Evolutionary conservation across 129 eudicot species (phyloP).

Genomic region (Escallonia herrerae): DNA sequence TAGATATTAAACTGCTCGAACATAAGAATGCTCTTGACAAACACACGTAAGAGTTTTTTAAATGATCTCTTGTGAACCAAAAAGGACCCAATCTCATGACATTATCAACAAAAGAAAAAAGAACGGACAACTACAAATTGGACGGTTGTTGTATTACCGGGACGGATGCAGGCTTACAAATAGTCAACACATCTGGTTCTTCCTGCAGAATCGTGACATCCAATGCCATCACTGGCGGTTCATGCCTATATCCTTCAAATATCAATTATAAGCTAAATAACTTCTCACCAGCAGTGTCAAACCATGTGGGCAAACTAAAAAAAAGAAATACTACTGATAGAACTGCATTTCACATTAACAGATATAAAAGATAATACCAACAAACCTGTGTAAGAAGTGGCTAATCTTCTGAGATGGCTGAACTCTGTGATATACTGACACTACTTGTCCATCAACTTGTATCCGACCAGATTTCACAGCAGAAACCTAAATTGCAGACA

Average conservation of each 20-base stretch:
- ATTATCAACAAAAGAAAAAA: too few species aligned
- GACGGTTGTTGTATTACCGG: constrained; percentile 54
- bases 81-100: too few species aligned
- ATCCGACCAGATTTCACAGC: constrained; percentile 93
- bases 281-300: constrained; percentile 5
- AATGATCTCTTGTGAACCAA: too few species aligned
- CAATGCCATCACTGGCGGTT: constrained; percentile 92
- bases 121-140: too few species aligned
- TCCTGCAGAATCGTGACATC: constrained; percentile 59
- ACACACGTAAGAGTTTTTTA: too few species aligned
- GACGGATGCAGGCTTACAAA: constrained; percentile 93
- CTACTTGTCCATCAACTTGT: constrained; percentile 82
- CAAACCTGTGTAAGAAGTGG: constrained; percentile 92
- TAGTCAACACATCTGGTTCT: constrained; percentile 67
- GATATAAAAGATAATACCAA: neutral
- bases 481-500: constrained; percentile 46
- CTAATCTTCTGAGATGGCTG: constrained; percentile 90
- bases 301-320: neutral
- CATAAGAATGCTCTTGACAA: too few species aligned
- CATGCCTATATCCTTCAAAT: constrained; percentile 68
- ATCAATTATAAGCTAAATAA: constrained; percentile 26
- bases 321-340: neutral
- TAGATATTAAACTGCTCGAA: too few species aligned
- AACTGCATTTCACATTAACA: neutral
- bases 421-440: constrained; percentile 57